Percentiles rank a stretch among this genome's conserved stretches.
Evolutionary conservation across 169 alveolate species (phyloP).

Genomic region (Prorocentrum cordatum): DNA sequence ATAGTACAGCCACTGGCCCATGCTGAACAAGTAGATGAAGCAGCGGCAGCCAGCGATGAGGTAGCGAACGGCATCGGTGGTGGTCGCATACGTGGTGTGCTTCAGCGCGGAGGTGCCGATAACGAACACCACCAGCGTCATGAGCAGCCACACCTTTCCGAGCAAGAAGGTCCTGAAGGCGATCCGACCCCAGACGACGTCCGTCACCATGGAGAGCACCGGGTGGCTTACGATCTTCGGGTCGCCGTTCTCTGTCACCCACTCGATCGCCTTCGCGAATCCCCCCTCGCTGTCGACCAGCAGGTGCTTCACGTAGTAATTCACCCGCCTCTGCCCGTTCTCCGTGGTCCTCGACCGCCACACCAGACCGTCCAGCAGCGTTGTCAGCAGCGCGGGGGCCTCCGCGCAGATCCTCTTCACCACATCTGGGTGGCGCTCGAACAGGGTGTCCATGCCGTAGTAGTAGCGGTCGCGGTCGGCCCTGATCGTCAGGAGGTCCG

Average conservation of each 20-base stretch:
- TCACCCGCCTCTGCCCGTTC: conserved; percentile 10
- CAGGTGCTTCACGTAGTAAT: conserved; percentile 53
- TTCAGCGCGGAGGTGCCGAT: no score
- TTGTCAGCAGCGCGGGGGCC: conserved; percentile 31
- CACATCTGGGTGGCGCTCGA: conserved; percentile 50
- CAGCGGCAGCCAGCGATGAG: conserved; percentile 27
- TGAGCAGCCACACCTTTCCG: conserved; percentile 12
- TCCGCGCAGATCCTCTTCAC: conserved; percentile 16
- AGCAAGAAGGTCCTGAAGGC: conserved; percentile 36
- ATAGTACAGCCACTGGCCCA: conserved; percentile 24
- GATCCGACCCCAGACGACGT: conserved; percentile 30
- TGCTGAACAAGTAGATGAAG: conserved; percentile 57
- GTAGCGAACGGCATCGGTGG: no score
- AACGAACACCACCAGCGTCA: no score
- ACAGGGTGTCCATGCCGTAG: conserved; percentile 27
- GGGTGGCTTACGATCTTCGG: conserved; percentile 63
- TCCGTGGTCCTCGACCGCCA: conserved; percentile 34
- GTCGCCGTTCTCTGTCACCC: conserved; percentile 26
- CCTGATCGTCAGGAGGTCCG: conserved; percentile 43
- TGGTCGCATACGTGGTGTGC: no score
- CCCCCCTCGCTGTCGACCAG: neutral
- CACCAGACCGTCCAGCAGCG: conserved; percentile 49
- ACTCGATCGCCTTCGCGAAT: conserved; percentile 17
- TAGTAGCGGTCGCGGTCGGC: conserved; percentile 37
- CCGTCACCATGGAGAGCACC: conserved; percentile 39